Evolutionary conservation across 176 grass and related monocot genomes (phyloP).

Genomic region (Oryza meyeriana): DNA sequence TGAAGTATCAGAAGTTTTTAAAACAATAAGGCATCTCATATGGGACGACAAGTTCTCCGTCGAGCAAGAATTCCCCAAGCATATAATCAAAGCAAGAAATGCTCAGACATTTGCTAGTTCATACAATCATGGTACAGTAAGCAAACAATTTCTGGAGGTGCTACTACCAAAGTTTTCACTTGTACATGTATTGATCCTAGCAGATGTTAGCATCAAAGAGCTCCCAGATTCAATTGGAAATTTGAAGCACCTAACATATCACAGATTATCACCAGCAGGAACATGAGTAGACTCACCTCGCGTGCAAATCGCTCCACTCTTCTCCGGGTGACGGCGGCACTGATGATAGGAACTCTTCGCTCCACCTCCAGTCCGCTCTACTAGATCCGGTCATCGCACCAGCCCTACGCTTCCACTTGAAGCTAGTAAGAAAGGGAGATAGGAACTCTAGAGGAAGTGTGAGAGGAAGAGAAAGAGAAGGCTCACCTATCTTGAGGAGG

Average conservation of each 20-base stretch:
- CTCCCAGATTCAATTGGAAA: neutral
- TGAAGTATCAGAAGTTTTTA: neutral
- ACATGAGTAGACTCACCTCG: too few species aligned
- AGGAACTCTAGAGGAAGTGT: too few species aligned
- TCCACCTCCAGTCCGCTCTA: too few species aligned
- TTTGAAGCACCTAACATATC: neutral
- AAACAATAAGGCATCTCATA: neutral
- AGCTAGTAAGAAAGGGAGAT: too few species aligned
- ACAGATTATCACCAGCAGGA: too few species aligned
- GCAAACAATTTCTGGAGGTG: neutral
- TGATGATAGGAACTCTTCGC: too few species aligned
- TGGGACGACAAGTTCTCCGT: neutral
- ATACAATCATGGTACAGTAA: neutral
- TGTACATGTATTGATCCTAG: neutral
- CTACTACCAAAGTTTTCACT: neutral
- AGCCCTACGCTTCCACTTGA: too few species aligned
- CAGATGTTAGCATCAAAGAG: neutral
- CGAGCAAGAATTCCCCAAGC: neutral
- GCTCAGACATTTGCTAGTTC: neutral
- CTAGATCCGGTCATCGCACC: too few species aligned
- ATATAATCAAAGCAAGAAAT: neutral
- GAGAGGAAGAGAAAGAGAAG: too few species aligned
- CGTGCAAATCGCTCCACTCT: too few species aligned
- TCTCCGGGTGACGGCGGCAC: too few species aligned
- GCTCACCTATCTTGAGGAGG: too few species aligned